A percentile compares a stretch with the other conserved stretches of the same genome.
Evolutionary conservation across 345 rosid genomes (phyloP).

Genomic region (Ailanthus altissimus): DNA sequence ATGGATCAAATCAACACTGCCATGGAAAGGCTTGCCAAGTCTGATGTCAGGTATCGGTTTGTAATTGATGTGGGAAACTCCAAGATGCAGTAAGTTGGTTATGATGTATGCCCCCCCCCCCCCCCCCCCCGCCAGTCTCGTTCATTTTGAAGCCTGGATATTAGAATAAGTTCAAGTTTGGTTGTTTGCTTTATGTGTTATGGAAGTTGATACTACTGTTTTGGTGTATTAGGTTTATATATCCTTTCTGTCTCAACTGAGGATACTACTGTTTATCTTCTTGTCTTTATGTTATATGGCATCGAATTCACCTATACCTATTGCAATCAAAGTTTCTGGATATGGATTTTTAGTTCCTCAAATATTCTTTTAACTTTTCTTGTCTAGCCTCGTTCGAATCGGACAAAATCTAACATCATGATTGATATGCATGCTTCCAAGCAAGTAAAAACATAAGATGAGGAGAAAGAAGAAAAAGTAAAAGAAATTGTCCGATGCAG

Average conservation of each 20-base stretch:
- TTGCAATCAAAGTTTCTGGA: background rate
- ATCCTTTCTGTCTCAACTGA: background rate
- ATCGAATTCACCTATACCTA: background rate
- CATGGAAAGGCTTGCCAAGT: conserved; percentile 82
- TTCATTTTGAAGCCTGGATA: background rate
- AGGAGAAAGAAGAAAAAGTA: background rate
- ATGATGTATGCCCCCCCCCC: background rate
- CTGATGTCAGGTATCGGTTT: conserved; percentile 89
- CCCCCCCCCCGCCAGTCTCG: background rate
- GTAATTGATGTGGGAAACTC: conserved; percentile 85
- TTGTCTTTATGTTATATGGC: background rate
- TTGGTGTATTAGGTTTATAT: background rate
- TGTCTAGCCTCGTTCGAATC: too few relatives aligned
- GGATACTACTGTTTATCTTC: too few relatives aligned
- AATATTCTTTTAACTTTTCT: too few relatives aligned
- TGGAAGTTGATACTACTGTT: background rate
- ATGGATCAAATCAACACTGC: conserved; percentile 76
- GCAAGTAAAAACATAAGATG: background rate
- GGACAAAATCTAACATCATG: too few relatives aligned
- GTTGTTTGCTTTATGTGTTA: background rate
- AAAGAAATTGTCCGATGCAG: too few relatives aligned
- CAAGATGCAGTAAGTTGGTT: conserved; percentile 30
- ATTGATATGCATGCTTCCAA: background rate
- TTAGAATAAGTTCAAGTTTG: background rate
- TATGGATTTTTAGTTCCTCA: background rate